A percentile compares a stretch with the other conserved stretches of the same genome.
phyloP scores from a whole-genome alignment of 805 yeast species.

The Sungouiozyma intestinalis region DNA sequence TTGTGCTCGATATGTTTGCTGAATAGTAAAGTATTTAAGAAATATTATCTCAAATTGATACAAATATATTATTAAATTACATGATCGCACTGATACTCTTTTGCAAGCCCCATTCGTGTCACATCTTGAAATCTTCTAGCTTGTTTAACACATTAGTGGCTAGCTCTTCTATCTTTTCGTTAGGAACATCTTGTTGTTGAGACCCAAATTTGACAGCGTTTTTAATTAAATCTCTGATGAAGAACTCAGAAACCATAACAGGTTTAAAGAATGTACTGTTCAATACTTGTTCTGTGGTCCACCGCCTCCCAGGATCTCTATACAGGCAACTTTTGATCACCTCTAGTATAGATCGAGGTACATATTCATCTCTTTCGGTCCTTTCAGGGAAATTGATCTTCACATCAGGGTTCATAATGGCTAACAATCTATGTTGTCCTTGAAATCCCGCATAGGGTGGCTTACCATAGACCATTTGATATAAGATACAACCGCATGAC shows the following conservation, averaged over 20 bases:
- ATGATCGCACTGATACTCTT: too few relatives aligned
- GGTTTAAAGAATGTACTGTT: slow-evolving; percentile 63
- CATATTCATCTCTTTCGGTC: slow-evolving; percentile 51
- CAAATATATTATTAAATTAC: too few relatives aligned
- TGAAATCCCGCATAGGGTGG: slow-evolving; percentile 80
- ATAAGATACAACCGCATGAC: slow-evolving; percentile 95
- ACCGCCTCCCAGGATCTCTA: slow-evolving; percentile 59
- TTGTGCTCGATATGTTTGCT: too few relatives aligned
- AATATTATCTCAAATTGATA: too few relatives aligned
- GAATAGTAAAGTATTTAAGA: too few relatives aligned
- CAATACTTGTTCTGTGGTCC: slow-evolving; percentile 53
- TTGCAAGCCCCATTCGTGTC: not conserved
- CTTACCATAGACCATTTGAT: slow-evolving; percentile 88
- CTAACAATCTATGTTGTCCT: slow-evolving; percentile 68
- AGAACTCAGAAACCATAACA: slow-evolving; percentile 53
- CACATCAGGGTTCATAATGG: slow-evolving; percentile 78
- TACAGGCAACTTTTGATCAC: slow-evolving; percentile 61
- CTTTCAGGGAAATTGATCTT: slow-evolving; percentile 53
- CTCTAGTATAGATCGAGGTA: slow-evolving; percentile 60
- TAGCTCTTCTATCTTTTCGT: slow-evolving; percentile 36
- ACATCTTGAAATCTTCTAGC: slow-evolving; percentile 23
- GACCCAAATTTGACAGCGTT: slow-evolving; percentile 71
- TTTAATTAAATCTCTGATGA: slow-evolving; percentile 59
- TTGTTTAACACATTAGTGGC: slow-evolving; percentile 52
- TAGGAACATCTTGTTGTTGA: slow-evolving; percentile 33